Evolutionary conservation across 139 green algal genomes (phyloP).

Genomic region (Coelastrella sp.): DNA sequence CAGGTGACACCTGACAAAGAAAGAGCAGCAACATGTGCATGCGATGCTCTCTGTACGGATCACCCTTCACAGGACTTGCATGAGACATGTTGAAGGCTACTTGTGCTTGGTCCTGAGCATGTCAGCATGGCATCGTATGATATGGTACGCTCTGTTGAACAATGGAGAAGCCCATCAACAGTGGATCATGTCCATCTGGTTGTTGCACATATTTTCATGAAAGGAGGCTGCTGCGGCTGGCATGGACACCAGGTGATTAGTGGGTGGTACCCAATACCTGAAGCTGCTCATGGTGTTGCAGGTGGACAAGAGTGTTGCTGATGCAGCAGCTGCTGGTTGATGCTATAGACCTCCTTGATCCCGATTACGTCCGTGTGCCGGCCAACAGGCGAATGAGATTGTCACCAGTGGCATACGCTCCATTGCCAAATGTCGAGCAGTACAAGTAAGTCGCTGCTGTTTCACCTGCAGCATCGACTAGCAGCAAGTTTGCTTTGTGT

Average conservation of each 20-base stretch:
- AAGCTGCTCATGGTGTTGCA: not conserved
- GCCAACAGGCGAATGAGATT: conserved; percentile 62
- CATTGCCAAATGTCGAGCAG: conserved; percentile 63
- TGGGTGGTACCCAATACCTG: no score
- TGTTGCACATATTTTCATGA: no score
- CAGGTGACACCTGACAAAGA: not conserved
- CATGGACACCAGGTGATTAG: no score
- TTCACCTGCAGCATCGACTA: not conserved
- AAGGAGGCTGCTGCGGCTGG: not conserved
- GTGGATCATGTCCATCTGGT: no score
- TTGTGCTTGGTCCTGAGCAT: no score
- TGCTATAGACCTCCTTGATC: conserved; percentile 79
- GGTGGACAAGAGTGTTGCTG: conserved; percentile 73
- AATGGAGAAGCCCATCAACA: no score
- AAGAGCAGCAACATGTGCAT: no score
- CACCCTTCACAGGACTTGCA: no score
- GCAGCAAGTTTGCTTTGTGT: not conserved
- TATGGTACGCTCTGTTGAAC: no score
- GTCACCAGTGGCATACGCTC: conserved; percentile 60
- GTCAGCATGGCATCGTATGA: no score
- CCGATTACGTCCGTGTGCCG: conserved; percentile 65
- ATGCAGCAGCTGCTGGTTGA: conserved; percentile 82
- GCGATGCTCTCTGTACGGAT: no score
- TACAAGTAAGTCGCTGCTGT: not conserved
- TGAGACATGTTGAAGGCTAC: no score